These are phyloP conservation scores for Physcia stellaris DNA, from an alignment of 495 filamentous ascomycete species.

Conservation along the genomic window DNA sequence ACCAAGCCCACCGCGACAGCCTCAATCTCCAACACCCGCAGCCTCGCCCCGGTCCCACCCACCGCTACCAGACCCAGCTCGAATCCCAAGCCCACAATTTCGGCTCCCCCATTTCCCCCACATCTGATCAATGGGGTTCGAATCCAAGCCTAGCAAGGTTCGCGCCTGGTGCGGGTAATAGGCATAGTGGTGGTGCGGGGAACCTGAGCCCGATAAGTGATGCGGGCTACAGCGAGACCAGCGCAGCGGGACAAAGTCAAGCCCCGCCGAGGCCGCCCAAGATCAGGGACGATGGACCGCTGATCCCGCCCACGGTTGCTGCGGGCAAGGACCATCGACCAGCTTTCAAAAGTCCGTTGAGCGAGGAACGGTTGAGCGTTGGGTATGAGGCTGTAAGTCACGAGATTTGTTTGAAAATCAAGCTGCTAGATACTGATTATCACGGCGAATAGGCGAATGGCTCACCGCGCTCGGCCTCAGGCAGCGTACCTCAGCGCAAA, in stretches of 20 bases:
- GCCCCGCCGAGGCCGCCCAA: constrained; percentile 40
- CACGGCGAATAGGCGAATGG: constrained; percentile 11
- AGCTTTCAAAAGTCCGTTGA: constrained; percentile 20
- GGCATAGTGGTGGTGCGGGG: constrained; percentile 29
- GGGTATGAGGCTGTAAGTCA: too few relatives aligned
- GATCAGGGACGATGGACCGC: constrained; percentile 36
- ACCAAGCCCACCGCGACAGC: constrained; percentile 80
- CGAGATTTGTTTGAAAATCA: constrained; percentile 15
- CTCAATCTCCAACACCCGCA: constrained; percentile 84
- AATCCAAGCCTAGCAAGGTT: constrained; percentile 35
- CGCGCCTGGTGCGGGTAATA: constrained; percentile 22
- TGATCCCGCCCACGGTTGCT: constrained; percentile 33
- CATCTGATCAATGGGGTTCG: constrained; percentile 60
- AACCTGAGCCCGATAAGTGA: constrained; percentile 41
- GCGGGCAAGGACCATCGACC: constrained; percentile 24
- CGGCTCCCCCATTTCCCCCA: constrained; percentile 48
- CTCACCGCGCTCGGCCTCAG: constrained; percentile 26
- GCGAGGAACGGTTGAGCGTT: constrained; percentile 29
- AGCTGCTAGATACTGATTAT: neutral
- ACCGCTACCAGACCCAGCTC: constrained; percentile 65
- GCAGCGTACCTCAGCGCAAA: constrained; percentile 34
- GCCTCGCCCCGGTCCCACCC: constrained; percentile 68
- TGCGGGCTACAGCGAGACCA: constrained; percentile 32
- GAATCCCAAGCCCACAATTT: constrained; percentile 68
- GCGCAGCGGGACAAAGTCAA: constrained; percentile 18